Percentiles rank a stretch among this genome's conserved stretches.
phyloP scores from a whole-genome alignment of 768 basidiomycete genomes.

The Antrodiella citrinella region DNA sequence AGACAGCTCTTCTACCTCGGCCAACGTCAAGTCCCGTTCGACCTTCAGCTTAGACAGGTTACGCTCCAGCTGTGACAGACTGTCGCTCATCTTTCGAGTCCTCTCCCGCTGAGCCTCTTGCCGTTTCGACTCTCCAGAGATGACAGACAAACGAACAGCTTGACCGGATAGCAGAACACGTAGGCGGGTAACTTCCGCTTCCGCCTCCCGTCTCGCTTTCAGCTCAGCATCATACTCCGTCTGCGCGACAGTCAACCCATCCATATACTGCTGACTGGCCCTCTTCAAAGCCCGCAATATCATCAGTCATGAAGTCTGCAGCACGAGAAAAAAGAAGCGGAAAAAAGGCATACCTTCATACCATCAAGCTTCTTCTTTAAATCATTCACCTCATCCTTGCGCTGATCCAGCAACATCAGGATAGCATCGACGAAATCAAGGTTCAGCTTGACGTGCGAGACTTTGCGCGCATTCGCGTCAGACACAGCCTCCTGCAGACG shows the following conservation, averaged over 20 bases:
- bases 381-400: conserved; percentile 48
- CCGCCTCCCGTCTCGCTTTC: conserved; percentile 79
- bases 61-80: conserved; percentile 69
- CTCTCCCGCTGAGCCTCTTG: conserved; percentile 76
- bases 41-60: conserved; percentile 82
- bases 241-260: conserved; percentile 87
- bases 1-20: conserved; percentile 88
- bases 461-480: conserved; percentile 51
- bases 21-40: conserved; percentile 86
- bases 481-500: conserved; percentile 55
- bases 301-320: neutral
- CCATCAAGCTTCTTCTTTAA: conserved; percentile 77
- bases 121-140: conserved; percentile 70
- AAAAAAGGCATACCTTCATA: conserved; percentile 60
- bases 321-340: neutral
- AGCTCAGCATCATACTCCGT: conserved; percentile 92
- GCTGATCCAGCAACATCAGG: conserved; percentile 54
- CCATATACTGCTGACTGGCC: conserved; percentile 85
- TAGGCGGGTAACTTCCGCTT: conserved; percentile 84
- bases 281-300: conserved; percentile 41
- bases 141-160: conserved; percentile 75
- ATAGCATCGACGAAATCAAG: conserved; percentile 66
- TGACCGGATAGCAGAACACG: conserved; percentile 85
- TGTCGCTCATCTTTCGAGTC: conserved; percentile 70
- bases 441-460: conserved; percentile 61